Percentiles rank a stretch among this genome's conserved stretches.
These are phyloP conservation scores for Rhododendron williamsianum DNA, from an alignment of 148 eudicot species.

Conservation along the genomic window DNA sequence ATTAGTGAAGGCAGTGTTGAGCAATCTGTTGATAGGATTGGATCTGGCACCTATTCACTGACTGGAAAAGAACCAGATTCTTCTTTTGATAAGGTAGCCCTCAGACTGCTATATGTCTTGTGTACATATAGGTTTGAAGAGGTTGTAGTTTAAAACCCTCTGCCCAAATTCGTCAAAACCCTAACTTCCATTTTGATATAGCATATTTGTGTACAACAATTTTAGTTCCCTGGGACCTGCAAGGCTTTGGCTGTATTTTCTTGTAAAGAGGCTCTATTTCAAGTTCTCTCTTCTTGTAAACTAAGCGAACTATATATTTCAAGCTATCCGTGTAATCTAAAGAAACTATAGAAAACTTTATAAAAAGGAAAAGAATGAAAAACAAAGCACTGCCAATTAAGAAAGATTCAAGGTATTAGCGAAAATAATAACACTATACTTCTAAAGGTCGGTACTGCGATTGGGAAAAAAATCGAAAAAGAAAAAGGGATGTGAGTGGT, in stretches of 20 bases:
- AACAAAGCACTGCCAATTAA: not conserved
- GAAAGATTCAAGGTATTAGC: not conserved
- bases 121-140: not conserved
- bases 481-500: not conserved
- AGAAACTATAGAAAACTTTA: not conserved
- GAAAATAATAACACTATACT: not conserved
- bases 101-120: not conserved
- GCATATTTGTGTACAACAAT: not conserved
- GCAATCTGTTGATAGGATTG: constrained; percentile 29
- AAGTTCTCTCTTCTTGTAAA: not conserved
- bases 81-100: constrained; percentile 80
- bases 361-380: not conserved
- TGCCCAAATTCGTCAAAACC: not conserved
- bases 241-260: not conserved
- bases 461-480: not conserved
- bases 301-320: not conserved
- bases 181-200: not conserved
- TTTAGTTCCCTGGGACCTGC: not conserved
- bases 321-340: not conserved
- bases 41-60: constrained; percentile 23
- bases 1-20: constrained; percentile 24
- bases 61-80: constrained; percentile 50
- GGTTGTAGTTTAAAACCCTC: not conserved
- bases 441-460: not conserved
- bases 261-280: not conserved